A percentile compares a stretch with the other conserved stretches of the same genome.
Evolutionary conservation across 2,329 filamentous ascomycete genomes (phyloP).

Genomic region (Macrophomina tecta): DNA sequence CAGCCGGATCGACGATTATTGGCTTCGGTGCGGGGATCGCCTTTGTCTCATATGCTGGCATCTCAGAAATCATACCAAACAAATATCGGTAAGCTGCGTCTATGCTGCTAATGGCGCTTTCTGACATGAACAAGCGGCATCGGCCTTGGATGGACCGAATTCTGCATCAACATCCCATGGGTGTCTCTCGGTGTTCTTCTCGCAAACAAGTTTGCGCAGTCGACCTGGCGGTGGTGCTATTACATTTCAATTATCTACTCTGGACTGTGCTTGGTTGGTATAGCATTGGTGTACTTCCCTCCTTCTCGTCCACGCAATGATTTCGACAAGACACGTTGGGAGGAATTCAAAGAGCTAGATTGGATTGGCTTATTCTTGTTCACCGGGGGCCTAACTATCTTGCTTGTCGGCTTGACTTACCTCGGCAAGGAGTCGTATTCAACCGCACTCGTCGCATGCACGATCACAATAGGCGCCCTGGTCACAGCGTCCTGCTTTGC

Average conservation of each 20-base stretch:
- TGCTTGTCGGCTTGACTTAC: constrained; percentile 56
- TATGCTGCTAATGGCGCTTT: too few species aligned
- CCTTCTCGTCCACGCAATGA: constrained; percentile 50
- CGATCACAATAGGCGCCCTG: constrained; percentile 35
- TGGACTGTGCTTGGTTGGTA: constrained; percentile 48
- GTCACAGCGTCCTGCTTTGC: constrained; percentile 32
- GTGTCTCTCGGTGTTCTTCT: constrained; percentile 53
- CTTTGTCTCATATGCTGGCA: constrained; percentile 28
- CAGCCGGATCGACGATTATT: constrained; percentile 31
- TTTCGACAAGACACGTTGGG: constrained; percentile 36
- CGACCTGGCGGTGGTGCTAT: constrained; percentile 47
- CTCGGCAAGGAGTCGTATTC: constrained; percentile 45
- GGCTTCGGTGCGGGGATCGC: constrained; percentile 9
- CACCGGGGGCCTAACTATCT: constrained; percentile 52
- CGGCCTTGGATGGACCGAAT: constrained; percentile 34
- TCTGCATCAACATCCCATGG: constrained; percentile 30
- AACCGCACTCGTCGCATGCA: constrained; percentile 36
- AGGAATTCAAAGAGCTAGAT: constrained; percentile 48
- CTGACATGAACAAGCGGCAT: constrained; percentile 33
- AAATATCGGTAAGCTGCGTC: constrained; percentile 29
- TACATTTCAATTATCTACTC: constrained; percentile 54
- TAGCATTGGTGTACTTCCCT: constrained; percentile 55
- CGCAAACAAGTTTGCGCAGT: constrained; percentile 42
- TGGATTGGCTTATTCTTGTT: constrained; percentile 55
- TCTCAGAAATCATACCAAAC: constrained; percentile 34